Conservation (phyloP, 805 yeast species). For the Metschnikowia orientalis region DNA sequence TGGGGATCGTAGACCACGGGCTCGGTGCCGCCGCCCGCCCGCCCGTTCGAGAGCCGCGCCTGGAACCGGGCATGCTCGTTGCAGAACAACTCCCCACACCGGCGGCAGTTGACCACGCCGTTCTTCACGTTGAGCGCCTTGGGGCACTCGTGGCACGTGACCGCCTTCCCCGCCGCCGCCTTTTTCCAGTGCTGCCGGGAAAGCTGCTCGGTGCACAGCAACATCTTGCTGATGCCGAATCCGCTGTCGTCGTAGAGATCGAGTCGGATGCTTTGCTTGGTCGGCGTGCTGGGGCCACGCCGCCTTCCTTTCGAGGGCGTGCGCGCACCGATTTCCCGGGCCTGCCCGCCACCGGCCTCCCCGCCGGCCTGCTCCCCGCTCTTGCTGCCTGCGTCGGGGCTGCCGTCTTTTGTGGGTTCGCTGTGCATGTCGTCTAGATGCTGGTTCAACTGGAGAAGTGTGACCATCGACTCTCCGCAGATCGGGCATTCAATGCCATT, state of each 20-base stretch:
- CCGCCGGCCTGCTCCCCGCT: not conserved
- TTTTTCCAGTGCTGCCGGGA: constrained; percentile 58
- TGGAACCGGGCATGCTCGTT: constrained; percentile 54
- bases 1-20: constrained; percentile 25
- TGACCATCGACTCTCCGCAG: constrained; percentile 56
- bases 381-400: not conserved
- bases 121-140: constrained; percentile 45
- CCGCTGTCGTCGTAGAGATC: constrained; percentile 47
- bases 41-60: constrained; percentile 46
- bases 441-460: constrained; percentile 51
- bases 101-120: constrained; percentile 66
- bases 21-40: constrained; percentile 16
- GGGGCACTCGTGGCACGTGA: constrained; percentile 42
- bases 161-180: constrained; percentile 34
- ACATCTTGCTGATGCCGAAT: constrained; percentile 29
- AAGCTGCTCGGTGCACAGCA: constrained; percentile 17
- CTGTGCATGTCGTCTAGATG: constrained; percentile 69
- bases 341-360: not conserved
- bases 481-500: constrained; percentile 60
- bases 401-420: not conserved
- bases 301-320: constrained; percentile 3
- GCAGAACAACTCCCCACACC: constrained; percentile 73
- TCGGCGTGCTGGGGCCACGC: constrained; percentile 18
- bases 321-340: not conserved
- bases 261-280: constrained; percentile 37